phyloP scores from a whole-genome alignment of 1,139 yeast species.

The Suhomyces maxii region DNA sequence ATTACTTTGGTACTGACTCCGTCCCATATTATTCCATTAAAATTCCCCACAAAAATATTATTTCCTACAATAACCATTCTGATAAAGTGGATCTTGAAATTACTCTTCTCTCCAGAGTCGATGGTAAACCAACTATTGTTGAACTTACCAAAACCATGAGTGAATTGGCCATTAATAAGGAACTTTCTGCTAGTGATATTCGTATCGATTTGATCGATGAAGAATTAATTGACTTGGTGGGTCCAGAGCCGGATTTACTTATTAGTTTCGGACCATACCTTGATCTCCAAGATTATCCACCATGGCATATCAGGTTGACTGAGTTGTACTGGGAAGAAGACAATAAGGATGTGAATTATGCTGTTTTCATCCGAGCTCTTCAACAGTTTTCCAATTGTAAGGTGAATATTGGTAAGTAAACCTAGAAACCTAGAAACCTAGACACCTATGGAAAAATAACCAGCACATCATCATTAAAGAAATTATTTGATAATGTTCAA shows the following conservation, averaged over 20 bases:
- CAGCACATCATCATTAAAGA: no score
- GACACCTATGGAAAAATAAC: neutral
- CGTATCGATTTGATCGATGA: slow-evolving; percentile 73
- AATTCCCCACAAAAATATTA: slow-evolving; percentile 61
- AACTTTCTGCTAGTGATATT: slow-evolving; percentile 65
- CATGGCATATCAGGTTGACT: slow-evolving; percentile 92
- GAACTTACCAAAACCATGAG: slow-evolving; percentile 87
- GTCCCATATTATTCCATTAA: slow-evolving; percentile 61
- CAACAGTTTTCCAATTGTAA: slow-evolving; percentile 78
- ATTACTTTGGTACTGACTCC: slow-evolving; percentile 72
- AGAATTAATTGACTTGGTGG: slow-evolving; percentile 74
- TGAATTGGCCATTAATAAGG: slow-evolving; percentile 63
- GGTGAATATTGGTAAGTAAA: slow-evolving; percentile 78
- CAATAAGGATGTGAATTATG: slow-evolving; percentile 74
- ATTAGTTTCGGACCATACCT: slow-evolving; percentile 81
- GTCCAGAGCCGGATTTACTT: slow-evolving; percentile 87
- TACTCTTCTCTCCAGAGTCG: slow-evolving; percentile 67
- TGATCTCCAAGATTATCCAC: slow-evolving; percentile 93
- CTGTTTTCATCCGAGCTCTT: slow-evolving; percentile 82
- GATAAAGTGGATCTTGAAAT: slow-evolving; percentile 55
- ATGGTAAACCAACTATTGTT: slow-evolving; percentile 88
- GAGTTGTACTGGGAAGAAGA: slow-evolving; percentile 93
- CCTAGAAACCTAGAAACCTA: no score
- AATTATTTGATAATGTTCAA: no score
- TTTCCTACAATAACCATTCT: slow-evolving; percentile 44